Percentiles rank a stretch among this genome's conserved stretches.
These are phyloP conservation scores for Aspergillus wentii DNA, from an alignment of 495 filamentous ascomycete species.

Conservation along the genomic window DNA sequence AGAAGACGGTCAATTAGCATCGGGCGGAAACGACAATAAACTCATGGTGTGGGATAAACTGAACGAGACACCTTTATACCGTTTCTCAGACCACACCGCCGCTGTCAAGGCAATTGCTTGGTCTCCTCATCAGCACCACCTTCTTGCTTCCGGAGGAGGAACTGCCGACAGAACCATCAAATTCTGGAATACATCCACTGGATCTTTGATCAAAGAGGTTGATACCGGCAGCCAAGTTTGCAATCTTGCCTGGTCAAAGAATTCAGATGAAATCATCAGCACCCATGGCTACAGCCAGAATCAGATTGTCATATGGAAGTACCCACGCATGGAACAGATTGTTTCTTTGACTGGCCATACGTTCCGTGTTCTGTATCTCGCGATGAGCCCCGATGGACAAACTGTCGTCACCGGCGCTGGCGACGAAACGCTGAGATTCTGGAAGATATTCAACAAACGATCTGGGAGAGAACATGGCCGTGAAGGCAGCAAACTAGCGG, in stretches of 20 bases:
- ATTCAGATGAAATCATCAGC: constrained; percentile 92
- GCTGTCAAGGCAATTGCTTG: constrained; percentile 99
- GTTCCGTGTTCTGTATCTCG: constrained; percentile 90
- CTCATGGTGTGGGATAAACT: constrained; percentile 97
- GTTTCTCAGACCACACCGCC: constrained; percentile 88
- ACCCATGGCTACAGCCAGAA: constrained; percentile 98
- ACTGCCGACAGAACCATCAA: constrained; percentile 95
- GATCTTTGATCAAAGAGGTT: constrained; percentile 72
- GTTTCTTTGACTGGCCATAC: constrained; percentile 94
- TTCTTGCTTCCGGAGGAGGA: constrained; percentile 92
- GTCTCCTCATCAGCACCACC: constrained; percentile 91
- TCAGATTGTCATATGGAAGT: constrained; percentile 98
- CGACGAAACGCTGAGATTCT: constrained; percentile 93
- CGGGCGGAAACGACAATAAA: constrained; percentile 97
- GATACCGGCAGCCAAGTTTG: constrained; percentile 97
- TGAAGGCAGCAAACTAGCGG: constrained; percentile 53
- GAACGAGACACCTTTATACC: constrained; percentile 78
- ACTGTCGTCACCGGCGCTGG: constrained; percentile 94
- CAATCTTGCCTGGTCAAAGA: constrained; percentile 93
- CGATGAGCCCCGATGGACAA: constrained; percentile 93
- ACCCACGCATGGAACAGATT: constrained; percentile 94
- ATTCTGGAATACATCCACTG: constrained; percentile 90
- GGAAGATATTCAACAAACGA: constrained; percentile 84
- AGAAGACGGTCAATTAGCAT: constrained; percentile 91
- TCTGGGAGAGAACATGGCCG: constrained; percentile 47